Base-by-base conservation (phyloP, 2,329 filamentous ascomycete species). In the Didymella lethalis region DNA sequence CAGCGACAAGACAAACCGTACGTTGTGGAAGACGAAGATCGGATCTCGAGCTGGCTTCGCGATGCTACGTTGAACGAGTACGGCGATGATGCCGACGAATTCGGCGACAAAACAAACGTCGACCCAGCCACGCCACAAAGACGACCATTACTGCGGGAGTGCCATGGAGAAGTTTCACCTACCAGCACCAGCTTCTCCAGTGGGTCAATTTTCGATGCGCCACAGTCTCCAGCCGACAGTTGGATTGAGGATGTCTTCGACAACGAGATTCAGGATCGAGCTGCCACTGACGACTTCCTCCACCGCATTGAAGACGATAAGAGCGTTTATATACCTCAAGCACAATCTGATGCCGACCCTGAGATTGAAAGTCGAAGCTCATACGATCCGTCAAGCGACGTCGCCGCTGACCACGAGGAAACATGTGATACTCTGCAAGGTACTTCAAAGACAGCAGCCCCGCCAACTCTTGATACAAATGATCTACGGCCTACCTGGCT, bases 401-500 rank as follows among this genome's bases (percentile, higher is more conserved):
- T 25, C 20, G 20, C 11, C 12, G 6, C 16, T 12, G 20, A 18
- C 5, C 8, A 40, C 4, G 16, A 41, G 1, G 11, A 51, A 1
- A 12, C 23, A 23, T 23, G 2, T 2, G 23, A 23, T 23, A 23
- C 23, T 23, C 23, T 23, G 23, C 23, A 23, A 23, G 23, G 23
- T 23, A 23, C 23, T 23, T 23, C 23, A 23, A 11, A 3, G 25
- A 6, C 10, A 4, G 23, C 38, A 12, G 14, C 18, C 8, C 23
- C 18, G 31, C 18, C 25, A 5, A 6, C 26, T 12, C 28, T 58
- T n/a, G 51, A 64, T 8, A 44, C 52, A 2, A 25, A 54, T 14
- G 32, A 32, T 10, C 53, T 62, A 1, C 59, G 58, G 14, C 48
- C 70, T n/a, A 59, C 73, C 1, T 66, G 47, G 29, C 40, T 76